Evolutionary conservation across 164 flowering plant genomes (phyloP).

Genomic region (Malania oleifera): DNA sequence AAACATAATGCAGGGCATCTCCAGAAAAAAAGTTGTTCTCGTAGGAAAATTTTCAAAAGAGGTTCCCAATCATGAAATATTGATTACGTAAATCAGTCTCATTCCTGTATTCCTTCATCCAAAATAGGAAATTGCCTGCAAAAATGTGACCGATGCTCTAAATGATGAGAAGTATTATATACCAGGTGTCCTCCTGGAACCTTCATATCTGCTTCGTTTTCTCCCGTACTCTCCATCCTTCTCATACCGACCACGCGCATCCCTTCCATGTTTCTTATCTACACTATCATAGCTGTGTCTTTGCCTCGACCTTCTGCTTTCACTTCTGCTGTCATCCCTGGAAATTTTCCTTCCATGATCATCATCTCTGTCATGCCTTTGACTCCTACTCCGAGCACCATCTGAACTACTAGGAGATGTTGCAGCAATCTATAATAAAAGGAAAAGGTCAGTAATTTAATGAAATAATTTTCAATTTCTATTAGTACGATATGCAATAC

Average conservation of each 20-base stretch:
- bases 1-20: no score
- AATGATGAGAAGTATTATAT: slow-evolving; percentile 3
- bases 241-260: slow-evolving; percentile 27
- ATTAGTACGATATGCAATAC: not conserved
- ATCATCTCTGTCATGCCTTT: slow-evolving; percentile 33
- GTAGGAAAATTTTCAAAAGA: no score
- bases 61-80: no score
- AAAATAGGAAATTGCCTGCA: not conserved
- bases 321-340: slow-evolving; percentile 30
- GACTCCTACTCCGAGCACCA: slow-evolving; percentile 28
- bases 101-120: no score
- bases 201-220: slow-evolving; percentile 46
- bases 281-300: slow-evolving; percentile 23
- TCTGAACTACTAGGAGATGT: slow-evolving; percentile 31
- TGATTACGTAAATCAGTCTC: no score
- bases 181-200: slow-evolving; percentile 64
- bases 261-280: slow-evolving; percentile 32
- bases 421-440: slow-evolving; percentile 29
- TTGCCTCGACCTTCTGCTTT: slow-evolving; percentile 29
- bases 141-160: not conserved
- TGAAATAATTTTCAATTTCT: not conserved
- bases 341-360: slow-evolving; percentile 34
- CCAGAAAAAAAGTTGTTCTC: no score
- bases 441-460: slow-evolving; percentile 4
- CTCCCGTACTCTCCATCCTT: slow-evolving; percentile 35